Evolutionary conservation across 192 early-diverging fungal species (phyloP).

Genomic region (Irineochytrium annulatum): DNA sequence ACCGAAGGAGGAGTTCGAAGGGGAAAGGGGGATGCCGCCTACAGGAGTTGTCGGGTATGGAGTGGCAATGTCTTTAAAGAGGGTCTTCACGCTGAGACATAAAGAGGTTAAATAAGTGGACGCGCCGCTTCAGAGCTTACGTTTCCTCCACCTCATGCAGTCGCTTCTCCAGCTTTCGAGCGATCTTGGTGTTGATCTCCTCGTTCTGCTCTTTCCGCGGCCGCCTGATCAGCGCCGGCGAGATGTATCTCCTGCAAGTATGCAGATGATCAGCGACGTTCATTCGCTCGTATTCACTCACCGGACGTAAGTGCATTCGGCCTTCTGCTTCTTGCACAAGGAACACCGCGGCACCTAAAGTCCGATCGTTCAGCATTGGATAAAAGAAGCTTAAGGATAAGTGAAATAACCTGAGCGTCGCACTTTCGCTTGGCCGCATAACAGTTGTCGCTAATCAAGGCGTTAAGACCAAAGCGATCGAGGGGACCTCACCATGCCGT

Average conservation of each 20-base stretch:
- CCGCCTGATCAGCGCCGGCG: not conserved
- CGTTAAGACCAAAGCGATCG: not conserved
- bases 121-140: not conserved
- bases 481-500: not conserved
- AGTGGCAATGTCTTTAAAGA: not conserved
- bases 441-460: not conserved
- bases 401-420: not conserved
- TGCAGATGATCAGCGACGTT: no score
- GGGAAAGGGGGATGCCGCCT: not conserved
- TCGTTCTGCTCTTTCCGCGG: constrained; percentile 4
- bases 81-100: not conserved
- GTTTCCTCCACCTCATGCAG: not conserved
- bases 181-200: constrained; percentile 1
- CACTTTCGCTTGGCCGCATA: not conserved
- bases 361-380: not conserved
- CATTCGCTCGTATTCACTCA: no score
- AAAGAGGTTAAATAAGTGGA: not conserved
- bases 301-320: constrained; percentile 7
- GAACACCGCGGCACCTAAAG: not conserved
- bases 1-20: not conserved
- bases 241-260: not conserved
- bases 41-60: not conserved
- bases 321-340: not conserved
- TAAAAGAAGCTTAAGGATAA: not conserved
- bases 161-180: not conserved